Base-by-base conservation (phyloP, 176 grass and related monocot genomes). In the Eragrostis nindensis region DNA sequence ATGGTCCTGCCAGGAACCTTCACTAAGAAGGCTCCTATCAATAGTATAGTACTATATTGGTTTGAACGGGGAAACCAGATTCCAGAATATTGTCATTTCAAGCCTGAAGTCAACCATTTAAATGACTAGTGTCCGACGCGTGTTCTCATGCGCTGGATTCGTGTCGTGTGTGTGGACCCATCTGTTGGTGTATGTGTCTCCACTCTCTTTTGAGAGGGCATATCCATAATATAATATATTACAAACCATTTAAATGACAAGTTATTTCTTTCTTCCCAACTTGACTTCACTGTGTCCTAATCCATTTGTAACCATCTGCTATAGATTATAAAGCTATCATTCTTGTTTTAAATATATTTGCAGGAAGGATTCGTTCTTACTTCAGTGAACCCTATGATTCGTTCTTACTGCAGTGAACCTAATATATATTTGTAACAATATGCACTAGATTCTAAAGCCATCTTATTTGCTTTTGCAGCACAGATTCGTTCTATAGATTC, bases 61-160 rank as follows among this genome's bases (percentile, higher is more conserved):
- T 43, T 59, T n/a, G n/a, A 5, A 16, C 53, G 16, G 73, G 46
- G 12, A 47, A 36, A 36, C 40, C 30, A 87, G 63, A 45, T 87
- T 82, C 19, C 24, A 75, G n/a, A 14, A 50, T 29, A 49, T 60
- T 70, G 18, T 36, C 29, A 82, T 66, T 47, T 38, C 56, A 77
- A 49, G 45, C 17, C 30, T 64, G 45, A 13, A 53, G 13, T 9
- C 12, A n/a, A 42, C 32, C 32, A 36, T 60, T 12, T 3, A 73
- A 73, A 79, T 27, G 44, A 24, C 52, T 14, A 71, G 8, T 19
- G n/a, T n/a, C n/a, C n/a, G n/a, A n/a, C n/a, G n/a, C n/a, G n/a
- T n/a, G n/a, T n/a, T n/a, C n/a, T n/a, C n/a, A n/a, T n/a, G n/a
- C n/a, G n/a, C n/a, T n/a, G n/a, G n/a, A n/a, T n/a, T n/a, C n/a